Percentiles rank a stretch among this genome's conserved stretches.
These are phyloP conservation scores for Colletotrichum noveboracense DNA, from an alignment of 2,329 filamentous ascomycete species.

Conservation along the genomic window DNA sequence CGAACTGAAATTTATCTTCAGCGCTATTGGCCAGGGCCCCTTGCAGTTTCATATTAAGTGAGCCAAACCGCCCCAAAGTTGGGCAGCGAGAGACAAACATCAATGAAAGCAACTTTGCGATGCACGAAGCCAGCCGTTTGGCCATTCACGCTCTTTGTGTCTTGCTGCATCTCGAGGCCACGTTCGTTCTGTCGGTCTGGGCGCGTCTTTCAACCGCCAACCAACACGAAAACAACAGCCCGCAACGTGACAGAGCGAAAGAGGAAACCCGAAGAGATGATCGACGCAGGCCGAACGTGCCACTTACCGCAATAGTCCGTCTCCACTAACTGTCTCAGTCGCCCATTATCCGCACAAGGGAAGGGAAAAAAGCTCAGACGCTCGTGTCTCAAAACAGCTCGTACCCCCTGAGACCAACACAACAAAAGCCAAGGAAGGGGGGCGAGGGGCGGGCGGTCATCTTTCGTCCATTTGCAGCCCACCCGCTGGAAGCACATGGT, in stretches of 20 bases:
- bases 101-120: background rate
- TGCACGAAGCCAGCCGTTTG: background rate
- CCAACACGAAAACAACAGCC: background rate
- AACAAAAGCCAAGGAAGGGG: background rate
- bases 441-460: background rate
- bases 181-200: background rate
- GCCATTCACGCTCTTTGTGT: background rate
- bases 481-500: background rate
- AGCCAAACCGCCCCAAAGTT: background rate
- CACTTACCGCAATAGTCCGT: background rate
- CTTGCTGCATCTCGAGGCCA: background rate
- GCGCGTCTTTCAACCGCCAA: background rate
- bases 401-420: background rate
- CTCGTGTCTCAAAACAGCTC: background rate
- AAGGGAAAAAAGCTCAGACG: background rate
- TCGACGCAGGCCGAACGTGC: background rate
- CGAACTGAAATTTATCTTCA: background rate
- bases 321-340: background rate
- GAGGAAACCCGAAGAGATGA: background rate
- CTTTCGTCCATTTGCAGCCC: background rate
- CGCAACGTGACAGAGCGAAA: background rate
- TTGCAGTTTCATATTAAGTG: slow-evolving; percentile 12
- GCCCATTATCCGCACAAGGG: background rate
- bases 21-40: background rate
- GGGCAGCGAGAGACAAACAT: background rate